phyloP scores from a whole-genome alignment of 1,284 basidiomycete genomes.

The Fereydounia khargensis region DNA sequence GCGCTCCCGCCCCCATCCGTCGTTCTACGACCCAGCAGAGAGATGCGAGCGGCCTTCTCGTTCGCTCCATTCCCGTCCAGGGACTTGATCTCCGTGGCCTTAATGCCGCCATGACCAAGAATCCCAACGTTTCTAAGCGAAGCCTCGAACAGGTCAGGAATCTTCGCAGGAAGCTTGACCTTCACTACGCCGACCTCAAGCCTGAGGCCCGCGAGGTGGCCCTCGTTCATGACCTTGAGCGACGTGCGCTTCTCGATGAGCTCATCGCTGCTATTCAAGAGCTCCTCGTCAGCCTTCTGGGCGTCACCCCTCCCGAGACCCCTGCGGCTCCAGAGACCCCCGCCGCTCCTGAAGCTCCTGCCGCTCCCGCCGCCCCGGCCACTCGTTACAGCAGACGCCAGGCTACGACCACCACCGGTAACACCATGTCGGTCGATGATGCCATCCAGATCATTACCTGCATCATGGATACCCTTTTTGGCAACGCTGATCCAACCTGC shows the following conservation, averaged over 20 bases:
- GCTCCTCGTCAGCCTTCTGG: constrained; percentile 33
- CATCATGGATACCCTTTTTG: constrained; percentile 33
- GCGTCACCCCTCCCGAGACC: constrained; percentile 17
- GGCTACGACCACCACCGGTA: not conserved
- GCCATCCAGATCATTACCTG: constrained; percentile 32
- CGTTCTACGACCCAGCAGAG: too few relatives aligned
- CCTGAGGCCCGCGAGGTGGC: constrained; percentile 20
- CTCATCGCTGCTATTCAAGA: constrained; percentile 31
- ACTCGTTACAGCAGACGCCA: constrained; percentile 13
- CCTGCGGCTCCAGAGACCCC: not conserved
- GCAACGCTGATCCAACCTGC: constrained; percentile 20
- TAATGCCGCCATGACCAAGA: constrained; percentile 7
- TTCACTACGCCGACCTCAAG: constrained; percentile 17
- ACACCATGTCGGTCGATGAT: constrained; percentile 17
- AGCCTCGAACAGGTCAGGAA: constrained; percentile 14
- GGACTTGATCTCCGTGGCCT: constrained; percentile 13
- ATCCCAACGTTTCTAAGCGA: constrained; percentile 17
- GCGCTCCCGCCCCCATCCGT: constrained; percentile 2
- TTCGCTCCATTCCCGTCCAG: constrained; percentile 12
- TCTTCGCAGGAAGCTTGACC: constrained; percentile 18
- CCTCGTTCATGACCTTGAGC: constrained; percentile 32
- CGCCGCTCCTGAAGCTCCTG: not conserved
- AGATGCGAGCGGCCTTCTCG: constrained; percentile 6
- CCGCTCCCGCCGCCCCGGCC: not conserved
- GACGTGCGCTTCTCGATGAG: constrained; percentile 37